These are phyloP conservation scores for Fusarium napiforme DNA, from an alignment of 2,329 filamentous ascomycete species.

Conservation along the genomic window DNA sequence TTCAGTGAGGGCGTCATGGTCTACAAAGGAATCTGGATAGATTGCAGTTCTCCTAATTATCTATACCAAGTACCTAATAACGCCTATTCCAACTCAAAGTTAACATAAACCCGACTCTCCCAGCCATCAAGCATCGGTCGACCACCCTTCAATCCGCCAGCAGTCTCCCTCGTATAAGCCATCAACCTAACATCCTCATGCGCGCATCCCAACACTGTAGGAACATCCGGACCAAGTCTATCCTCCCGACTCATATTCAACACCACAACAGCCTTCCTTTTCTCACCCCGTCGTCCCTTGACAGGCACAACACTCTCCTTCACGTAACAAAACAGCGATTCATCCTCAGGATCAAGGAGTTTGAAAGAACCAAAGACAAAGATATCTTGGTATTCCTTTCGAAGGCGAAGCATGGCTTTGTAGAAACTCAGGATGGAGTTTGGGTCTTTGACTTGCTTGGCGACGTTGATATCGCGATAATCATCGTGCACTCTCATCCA, in stretches of 20 bases:
- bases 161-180: constrained; percentile 35
- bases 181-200: constrained; percentile 38
- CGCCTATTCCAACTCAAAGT: constrained; percentile 14
- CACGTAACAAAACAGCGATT: constrained; percentile 67
- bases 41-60: neutral
- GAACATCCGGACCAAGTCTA: constrained; percentile 43
- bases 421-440: constrained; percentile 69
- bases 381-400: constrained; percentile 66
- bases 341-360: constrained; percentile 60
- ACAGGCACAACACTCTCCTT: constrained; percentile 48
- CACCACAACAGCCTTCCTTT: constrained; percentile 52
- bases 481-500: constrained; percentile 77
- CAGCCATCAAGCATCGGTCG: constrained; percentile 11
- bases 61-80: rapidly evolving
- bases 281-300: constrained; percentile 27
- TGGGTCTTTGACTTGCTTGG: constrained; percentile 56
- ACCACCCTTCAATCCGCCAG: neutral
- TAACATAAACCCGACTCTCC: constrained; percentile 38
- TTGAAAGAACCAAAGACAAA: constrained; percentile 72
- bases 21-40: rapidly evolving
- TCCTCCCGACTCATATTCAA: constrained; percentile 59
- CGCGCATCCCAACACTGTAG: constrained; percentile 32
- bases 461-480: constrained; percentile 66
- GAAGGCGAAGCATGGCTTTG: constrained; percentile 60
- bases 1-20: no score